Evolutionary conservation across 192 early-diverging fungal genomes (phyloP), one percentile per base, ranked within the genome.

Genomic region (Podila minutissima): DNA sequence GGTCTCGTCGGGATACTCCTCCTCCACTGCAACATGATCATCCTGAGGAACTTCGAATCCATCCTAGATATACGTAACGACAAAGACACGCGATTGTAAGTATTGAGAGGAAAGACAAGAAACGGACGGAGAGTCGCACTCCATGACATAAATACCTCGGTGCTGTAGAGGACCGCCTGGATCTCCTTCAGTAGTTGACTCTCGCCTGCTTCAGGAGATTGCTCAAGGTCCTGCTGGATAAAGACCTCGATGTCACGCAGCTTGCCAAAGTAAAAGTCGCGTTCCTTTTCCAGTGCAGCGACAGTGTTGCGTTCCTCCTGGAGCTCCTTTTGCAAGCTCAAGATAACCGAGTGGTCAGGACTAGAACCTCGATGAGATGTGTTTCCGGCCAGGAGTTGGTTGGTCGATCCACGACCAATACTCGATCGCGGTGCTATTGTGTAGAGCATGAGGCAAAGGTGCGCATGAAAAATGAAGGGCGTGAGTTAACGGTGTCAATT

Each of bases 261-360:
- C 84, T 98, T 99, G n/a, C 83, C 75, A 82, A 97, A 99, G 74
- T 99, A 99, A 79, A 99, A 99, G 70, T 99, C 97, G 26, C 98
- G 87, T 83, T 99, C 97, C 86, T 96, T 98, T 77, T 97, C 97
- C 26, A 96, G 90, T 67, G 94, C 95, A 60, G 96, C 96, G 41
- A 98, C 91, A 32, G 93, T 91, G 28, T 91, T 88, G 82, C 95
- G 95, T 55, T 94, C 85, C 70, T 97, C 95, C 31, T 88, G 88
- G 19, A 94, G 65, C 76, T 97, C 92, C 73, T 93, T 86, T 62
- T 86, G 93, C 65, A 98, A 85, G 28, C 94, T 94, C 48, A 90
- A 85, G 22, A 96, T 68, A 69, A 92, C 87, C 26, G 87, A 69
- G 31, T 82, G 84, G 29, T 83, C 72, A 59, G 72, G 65, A 61